Percentiles rank a stretch among this genome's conserved stretches.
phyloP scores from a whole-genome alignment of 192 early-diverging fungal species.

The Podila clonocystis region DNA sequence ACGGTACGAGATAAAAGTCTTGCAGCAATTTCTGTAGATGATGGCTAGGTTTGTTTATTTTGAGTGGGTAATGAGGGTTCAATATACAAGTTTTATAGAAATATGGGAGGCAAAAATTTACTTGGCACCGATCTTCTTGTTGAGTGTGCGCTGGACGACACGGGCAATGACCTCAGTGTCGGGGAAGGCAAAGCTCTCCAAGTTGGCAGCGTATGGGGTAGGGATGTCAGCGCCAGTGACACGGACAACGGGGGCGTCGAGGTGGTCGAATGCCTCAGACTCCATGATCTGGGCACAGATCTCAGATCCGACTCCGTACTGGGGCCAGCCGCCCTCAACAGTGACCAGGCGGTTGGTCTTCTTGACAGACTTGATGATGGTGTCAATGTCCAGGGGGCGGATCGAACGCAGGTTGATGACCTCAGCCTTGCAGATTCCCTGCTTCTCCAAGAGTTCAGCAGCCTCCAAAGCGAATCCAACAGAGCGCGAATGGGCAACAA shows the following conservation, averaged over 20 bases:
- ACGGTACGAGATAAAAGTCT: too few relatives aligned
- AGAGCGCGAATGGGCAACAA: constrained; percentile 93
- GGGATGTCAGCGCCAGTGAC: constrained; percentile 98
- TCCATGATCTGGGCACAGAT: constrained; percentile 98
- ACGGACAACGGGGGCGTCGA: constrained; percentile 94
- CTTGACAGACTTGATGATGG: constrained; percentile 93
- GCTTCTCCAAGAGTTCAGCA: constrained; percentile 85
- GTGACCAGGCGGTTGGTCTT: constrained; percentile 98
- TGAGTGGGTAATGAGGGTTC: too few relatives aligned
- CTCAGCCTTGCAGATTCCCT: constrained; percentile 79
- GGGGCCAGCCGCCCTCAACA: constrained; percentile 96
- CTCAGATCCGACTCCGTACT: constrained; percentile 94
- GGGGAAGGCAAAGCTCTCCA: constrained; percentile 91
- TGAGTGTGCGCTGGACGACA: constrained; percentile 75
- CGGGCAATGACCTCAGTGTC: constrained; percentile 84
- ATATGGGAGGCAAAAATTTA: too few relatives aligned
- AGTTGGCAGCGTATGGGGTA: constrained; percentile 96
- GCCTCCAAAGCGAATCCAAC: constrained; percentile 89
- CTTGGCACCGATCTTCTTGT: constrained; percentile 50
- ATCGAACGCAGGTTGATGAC: constrained; percentile 99
- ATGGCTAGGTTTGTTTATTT: too few relatives aligned
- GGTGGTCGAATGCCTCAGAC: constrained; percentile 93
- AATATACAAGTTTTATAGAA: too few relatives aligned
- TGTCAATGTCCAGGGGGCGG: constrained; percentile 91
- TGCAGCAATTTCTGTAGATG: too few relatives aligned